phyloP scores from a whole-genome alignment of 495 filamentous ascomycete species.

The Penicillium manginii region DNA sequence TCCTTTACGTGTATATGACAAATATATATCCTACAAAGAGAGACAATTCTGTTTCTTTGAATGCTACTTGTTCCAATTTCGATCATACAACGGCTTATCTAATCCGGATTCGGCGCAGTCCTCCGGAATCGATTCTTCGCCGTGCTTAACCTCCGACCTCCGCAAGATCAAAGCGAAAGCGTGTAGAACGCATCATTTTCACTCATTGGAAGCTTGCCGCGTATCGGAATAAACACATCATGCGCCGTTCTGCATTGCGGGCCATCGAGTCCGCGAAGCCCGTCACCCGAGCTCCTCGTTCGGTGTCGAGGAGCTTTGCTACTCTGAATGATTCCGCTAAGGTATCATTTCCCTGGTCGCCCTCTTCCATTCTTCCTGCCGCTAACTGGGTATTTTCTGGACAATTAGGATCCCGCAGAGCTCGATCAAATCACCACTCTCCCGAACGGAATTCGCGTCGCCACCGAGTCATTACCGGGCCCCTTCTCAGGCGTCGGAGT shows the following conservation, averaged over 20 bases:
- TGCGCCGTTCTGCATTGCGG: constrained; percentile 54
- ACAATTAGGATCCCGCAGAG: constrained; percentile 77
- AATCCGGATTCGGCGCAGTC: constrained; percentile 25
- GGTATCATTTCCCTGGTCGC: constrained; percentile 28
- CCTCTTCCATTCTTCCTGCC: neutral
- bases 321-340: constrained; percentile 43
- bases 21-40: neutral
- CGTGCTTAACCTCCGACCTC: constrained; percentile 18
- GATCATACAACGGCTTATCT: constrained; percentile 21
- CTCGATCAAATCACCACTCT: constrained; percentile 88
- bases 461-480: constrained; percentile 92
- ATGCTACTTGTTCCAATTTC: too few relatives aligned
- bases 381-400: constrained; percentile 15
- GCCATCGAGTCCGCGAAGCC: constrained; percentile 49
- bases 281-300: constrained; percentile 41
- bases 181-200: constrained; percentile 12
- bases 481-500: constrained; percentile 95
- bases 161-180: constrained; percentile 18
- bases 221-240: constrained; percentile 24
- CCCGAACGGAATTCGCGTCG: constrained; percentile 91
- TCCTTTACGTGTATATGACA: neutral
- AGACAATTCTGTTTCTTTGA: too few relatives aligned
- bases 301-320: constrained; percentile 47
- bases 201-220: neutral
- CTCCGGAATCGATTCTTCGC: constrained; percentile 34